Base-by-base conservation (phyloP, 2,329 filamentous ascomycete species). In the Lasiodiplodia gonubiensis region DNA sequence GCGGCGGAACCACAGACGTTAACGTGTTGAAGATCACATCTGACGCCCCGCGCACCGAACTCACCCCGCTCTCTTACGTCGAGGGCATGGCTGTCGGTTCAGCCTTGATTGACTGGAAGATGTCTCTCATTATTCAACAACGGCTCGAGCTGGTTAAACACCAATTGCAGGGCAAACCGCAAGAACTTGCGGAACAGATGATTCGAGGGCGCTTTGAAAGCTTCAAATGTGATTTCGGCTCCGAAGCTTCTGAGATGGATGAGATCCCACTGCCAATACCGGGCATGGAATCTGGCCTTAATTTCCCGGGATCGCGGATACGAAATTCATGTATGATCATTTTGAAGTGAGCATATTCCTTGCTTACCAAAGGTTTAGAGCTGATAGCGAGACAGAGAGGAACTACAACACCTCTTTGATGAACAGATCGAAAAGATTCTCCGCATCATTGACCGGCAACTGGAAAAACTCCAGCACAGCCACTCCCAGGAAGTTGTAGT, bases 1-100 rank as follows among this genome's bases (percentile, higher is more conserved):
- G 81, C 10, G 81, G 81, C 46, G 81, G 81, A n/a, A 83, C 81
- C 11, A 71, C 70, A 1, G 59, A 61, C 51, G n/a, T 61, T 12
- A 61, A 61, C 23, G 8, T 61, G 5, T 18, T 61, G 18, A 61
- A 61, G 27, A 23, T 61, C 10, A 11, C 30, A 11, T 49, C 42
- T 18, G 27, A 11, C 3, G 27, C n/a, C 12, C 11, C n/a, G 4
- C 10, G 23, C n/a, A 51, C 27, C 5, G n/a, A 61, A 3, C 42
- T 61, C 2, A 51, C 18, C 2, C 59, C 25, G 11, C 59, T 61
- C 25, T n/a, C 12, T 11, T 11, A n/a, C 11, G 59, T 61, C 4
- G 59, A 61, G 8, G 18, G 72, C 68, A 8, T 53, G 55, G 35
- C 30, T 61, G 10, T 75, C 4, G 67, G 71, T 25, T 61, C 54